phyloP scores from a whole-genome alignment of 1,284 basidiomycete species.

The Malassezia furfur region DNA sequence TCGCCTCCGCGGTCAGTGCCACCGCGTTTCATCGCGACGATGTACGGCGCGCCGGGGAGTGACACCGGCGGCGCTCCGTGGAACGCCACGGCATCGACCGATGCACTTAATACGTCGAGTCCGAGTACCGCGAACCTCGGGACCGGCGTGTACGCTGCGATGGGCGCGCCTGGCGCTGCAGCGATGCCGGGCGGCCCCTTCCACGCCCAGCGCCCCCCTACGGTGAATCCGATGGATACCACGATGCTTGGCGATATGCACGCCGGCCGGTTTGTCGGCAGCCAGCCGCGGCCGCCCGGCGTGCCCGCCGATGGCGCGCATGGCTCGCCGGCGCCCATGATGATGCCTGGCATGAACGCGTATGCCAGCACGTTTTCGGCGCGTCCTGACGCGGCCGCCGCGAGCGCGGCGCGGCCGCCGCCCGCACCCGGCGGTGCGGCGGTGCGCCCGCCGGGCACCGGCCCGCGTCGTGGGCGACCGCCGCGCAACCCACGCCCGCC shows the following conservation, averaged over 20 bases:
- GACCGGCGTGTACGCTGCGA: not conserved
- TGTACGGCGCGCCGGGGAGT: conserved; percentile 4
- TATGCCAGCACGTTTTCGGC: too few relatives aligned
- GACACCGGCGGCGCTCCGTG: not conserved
- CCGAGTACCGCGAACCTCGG: too few relatives aligned
- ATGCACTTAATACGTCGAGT: too few relatives aligned
- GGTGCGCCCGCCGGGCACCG: conserved; percentile 1
- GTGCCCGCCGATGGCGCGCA: too few relatives aligned
- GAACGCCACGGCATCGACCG: not conserved
- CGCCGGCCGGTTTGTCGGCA: too few relatives aligned
- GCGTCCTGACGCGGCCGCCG: too few relatives aligned
- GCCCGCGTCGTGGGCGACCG: conserved; percentile 16
- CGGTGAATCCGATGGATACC: not conserved
- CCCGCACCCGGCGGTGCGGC: not conserved
- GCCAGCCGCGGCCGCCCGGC: too few relatives aligned
- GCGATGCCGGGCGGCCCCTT: not conserved
- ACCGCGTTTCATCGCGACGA: not conserved
- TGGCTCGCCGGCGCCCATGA: too few relatives aligned
- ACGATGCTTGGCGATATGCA: too few relatives aligned
- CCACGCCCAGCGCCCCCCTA: not conserved
- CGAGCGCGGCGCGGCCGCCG: not conserved
- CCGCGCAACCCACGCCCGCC: conserved; percentile 21
- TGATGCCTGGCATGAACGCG: too few relatives aligned
- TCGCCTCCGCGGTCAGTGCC: not conserved
- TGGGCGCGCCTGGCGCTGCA: not conserved